A percentile compares a stretch with the other conserved stretches of the same genome.
These are phyloP conservation scores for Cryphonectria radicalis DNA, from an alignment of 2,329 filamentous ascomycete genomes.

Conservation along the genomic window DNA sequence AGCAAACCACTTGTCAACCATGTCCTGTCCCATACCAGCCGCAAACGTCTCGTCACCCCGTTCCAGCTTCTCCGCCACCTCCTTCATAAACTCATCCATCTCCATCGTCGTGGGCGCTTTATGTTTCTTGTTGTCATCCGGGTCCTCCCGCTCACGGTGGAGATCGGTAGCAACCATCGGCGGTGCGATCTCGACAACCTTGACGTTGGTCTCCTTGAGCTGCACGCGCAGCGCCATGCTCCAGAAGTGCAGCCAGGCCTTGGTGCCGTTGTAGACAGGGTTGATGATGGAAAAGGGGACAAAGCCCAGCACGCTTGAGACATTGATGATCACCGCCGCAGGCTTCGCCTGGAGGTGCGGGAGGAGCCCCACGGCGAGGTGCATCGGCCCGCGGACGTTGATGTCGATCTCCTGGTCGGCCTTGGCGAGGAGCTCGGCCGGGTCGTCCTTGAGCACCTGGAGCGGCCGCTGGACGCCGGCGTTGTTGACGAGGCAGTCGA, in stretches of 20 bases:
- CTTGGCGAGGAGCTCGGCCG: conserved; percentile 49
- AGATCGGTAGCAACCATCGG: conserved; percentile 59
- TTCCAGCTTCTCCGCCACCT: conserved; percentile 49
- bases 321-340: conserved; percentile 54
- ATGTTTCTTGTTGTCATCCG: conserved; percentile 63
- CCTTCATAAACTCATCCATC: conserved; percentile 59
- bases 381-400: conserved; percentile 62
- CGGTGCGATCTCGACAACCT: conserved; percentile 60
- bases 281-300: conserved; percentile 58
- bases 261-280: conserved; percentile 63
- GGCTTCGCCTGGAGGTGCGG: conserved; percentile 51
- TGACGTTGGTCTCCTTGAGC: conserved; percentile 47
- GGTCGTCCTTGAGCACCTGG: conserved; percentile 44
- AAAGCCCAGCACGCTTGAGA: conserved; percentile 58
- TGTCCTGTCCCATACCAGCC: conserved; percentile 41
- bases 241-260: conserved; percentile 62
- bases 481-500: conserved; percentile 65
- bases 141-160: conserved; percentile 58
- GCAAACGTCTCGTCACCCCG: conserved; percentile 52
- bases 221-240: conserved; percentile 59
- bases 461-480: conserved; percentile 61
- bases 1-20: conserved; percentile 28
- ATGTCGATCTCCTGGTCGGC: conserved; percentile 63
- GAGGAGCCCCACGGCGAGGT: conserved; percentile 53
- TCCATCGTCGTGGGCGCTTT: conserved; percentile 52